Evolutionary conservation across 23 red algal genomes (phyloP).

Genomic region (Chondrus crispus): DNA sequence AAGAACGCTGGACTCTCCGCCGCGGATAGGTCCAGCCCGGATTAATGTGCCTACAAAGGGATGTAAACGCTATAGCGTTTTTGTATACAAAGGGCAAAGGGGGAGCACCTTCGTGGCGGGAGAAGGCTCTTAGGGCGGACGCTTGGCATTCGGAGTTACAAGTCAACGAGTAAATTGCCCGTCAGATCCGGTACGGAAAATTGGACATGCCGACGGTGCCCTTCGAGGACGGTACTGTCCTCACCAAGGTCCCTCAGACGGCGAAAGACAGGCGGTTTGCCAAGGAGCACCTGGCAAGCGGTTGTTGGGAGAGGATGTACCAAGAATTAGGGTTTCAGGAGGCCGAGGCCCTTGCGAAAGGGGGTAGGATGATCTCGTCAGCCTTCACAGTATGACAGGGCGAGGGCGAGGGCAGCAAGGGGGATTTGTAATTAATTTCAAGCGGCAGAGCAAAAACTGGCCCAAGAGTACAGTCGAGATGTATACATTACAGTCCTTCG

Average conservation of each 20-base stretch:
- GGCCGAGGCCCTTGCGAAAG: neutral
- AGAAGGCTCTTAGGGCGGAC: neutral
- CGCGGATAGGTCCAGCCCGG: no score
- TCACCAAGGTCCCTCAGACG: neutral
- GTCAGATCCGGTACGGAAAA: neutral
- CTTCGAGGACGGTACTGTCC: neutral
- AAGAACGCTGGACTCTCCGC: no score
- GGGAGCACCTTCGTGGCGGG: neutral
- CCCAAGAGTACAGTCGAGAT: neutral
- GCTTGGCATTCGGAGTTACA: neutral
- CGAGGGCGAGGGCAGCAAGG: neutral
- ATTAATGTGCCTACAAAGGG: no score
- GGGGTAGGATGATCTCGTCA: neutral
- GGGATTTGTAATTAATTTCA: neutral
- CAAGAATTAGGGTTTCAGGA: neutral
- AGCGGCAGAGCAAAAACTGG: neutral
- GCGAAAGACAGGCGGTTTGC: neutral
- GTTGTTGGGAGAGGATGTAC: neutral
- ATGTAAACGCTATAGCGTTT: no score
- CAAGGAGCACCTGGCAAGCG: neutral
- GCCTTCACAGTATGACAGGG: neutral
- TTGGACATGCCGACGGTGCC: neutral
- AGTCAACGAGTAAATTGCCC: neutral
- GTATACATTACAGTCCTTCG: neutral
- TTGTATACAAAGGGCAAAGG: neutral